These are phyloP conservation scores for Sporothrix pseudoabietina DNA, from an alignment of 2,329 filamentous ascomycete species.

Conservation along the genomic window DNA sequence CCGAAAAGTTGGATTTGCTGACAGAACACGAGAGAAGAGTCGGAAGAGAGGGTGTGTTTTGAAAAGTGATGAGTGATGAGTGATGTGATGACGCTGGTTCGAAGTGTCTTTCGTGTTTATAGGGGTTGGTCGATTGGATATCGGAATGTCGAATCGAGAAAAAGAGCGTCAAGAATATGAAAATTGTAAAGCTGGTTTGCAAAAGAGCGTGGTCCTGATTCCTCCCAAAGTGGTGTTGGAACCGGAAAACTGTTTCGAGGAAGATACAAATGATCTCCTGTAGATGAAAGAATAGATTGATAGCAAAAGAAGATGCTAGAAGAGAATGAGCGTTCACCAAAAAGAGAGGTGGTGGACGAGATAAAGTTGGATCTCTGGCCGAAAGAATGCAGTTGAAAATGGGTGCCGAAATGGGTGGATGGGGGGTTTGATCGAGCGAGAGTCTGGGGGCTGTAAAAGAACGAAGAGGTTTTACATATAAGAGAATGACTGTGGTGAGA, in stretches of 20 bases:
- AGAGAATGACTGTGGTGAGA: conserved; percentile 55
- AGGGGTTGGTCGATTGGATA: neutral
- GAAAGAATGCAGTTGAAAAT: conserved; percentile 48
- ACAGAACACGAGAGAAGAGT: conserved; percentile 6
- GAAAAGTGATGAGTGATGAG: neutral
- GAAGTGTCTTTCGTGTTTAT: neutral
- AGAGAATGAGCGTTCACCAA: conserved; percentile 30
- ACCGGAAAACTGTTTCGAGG: conserved; percentile 2
- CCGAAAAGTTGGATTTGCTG: conserved; percentile 33
- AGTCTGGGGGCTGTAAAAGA: conserved; percentile 40
- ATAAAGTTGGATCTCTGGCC: conserved; percentile 38
- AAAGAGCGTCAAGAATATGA: conserved; percentile 22
- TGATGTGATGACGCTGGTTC: neutral
- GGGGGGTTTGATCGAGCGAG: conserved; percentile 42
- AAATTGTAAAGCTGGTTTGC: conserved; percentile 30
- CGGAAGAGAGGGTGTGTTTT: neutral
- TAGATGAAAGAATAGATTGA: conserved; percentile 18
- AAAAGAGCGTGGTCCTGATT: conserved; percentile 46
- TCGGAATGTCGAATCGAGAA: neutral
- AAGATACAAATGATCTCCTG: neutral
- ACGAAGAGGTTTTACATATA: conserved; percentile 44
- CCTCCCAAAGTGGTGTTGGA: conserved; percentile 25
- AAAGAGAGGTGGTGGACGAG: conserved; percentile 39
- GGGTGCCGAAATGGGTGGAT: conserved; percentile 56
- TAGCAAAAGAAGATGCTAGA: conserved; percentile 25